Conservation (phyloP, 805 yeast genomes). For the Barnettozyma sp. region DNA sequence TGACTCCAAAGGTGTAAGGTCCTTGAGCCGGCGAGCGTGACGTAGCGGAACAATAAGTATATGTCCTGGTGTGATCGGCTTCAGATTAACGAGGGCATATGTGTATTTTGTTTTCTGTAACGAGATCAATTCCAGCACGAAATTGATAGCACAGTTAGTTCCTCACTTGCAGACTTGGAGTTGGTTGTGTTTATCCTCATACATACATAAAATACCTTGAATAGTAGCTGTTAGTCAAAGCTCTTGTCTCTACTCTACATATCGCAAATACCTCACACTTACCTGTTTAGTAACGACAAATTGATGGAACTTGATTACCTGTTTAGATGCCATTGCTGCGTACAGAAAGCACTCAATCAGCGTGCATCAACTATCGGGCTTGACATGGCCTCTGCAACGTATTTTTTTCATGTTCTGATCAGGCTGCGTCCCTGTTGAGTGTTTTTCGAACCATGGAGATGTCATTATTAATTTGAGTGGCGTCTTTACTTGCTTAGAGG, state of each 20-base stretch:
- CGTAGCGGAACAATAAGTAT: conserved; percentile 79
- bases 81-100: conserved; percentile 83
- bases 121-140: conserved; percentile 12
- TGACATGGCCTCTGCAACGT: too few relatives aligned
- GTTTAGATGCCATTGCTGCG: conserved; percentile 1
- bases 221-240: too few relatives aligned
- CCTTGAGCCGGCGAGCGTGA: conserved; percentile 56
- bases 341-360: too few relatives aligned
- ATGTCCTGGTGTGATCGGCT: conserved; percentile 93
- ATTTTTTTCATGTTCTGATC: too few relatives aligned
- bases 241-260: too few relatives aligned
- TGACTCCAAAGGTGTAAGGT: conserved; percentile 64
- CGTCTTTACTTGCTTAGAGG: too few relatives aligned
- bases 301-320: conserved; percentile 1
- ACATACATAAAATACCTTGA: conserved; percentile 22
- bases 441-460: too few relatives aligned
- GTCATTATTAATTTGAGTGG: too few relatives aligned
- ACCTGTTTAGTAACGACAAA: conserved; percentile 1
- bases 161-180: background rate
- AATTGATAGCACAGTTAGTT: too few relatives aligned
- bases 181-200: background rate
- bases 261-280: too few relatives aligned
- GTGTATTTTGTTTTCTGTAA: conserved; percentile 50
- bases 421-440: too few relatives aligned
- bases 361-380: too few relatives aligned